Percentiles rank a stretch among this genome's conserved stretches.
These are phyloP conservation scores for Marsdenia floribunda DNA, from an alignment of 257 asterid genomes.

Conservation along the genomic window DNA sequence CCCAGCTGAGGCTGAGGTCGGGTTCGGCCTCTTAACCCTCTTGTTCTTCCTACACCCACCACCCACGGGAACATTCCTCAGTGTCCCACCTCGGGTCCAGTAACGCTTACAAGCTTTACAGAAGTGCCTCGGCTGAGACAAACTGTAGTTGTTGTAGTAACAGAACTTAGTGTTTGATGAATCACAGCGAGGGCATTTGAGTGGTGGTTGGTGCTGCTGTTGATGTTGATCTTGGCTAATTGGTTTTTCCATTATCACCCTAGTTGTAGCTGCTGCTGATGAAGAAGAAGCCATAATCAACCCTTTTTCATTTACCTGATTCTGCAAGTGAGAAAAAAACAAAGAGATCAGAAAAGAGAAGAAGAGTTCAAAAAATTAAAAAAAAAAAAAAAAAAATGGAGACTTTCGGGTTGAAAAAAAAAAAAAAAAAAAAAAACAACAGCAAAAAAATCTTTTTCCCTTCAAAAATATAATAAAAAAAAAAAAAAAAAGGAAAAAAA, in stretches of 20 bases:
- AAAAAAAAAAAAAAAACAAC: conserved; percentile 15
- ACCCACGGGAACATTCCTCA: conserved; percentile 49
- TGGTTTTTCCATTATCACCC: conserved; percentile 33
- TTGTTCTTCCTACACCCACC: conserved; percentile 47
- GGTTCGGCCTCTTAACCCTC: conserved; percentile 25
- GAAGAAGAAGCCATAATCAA: conserved; percentile 29
- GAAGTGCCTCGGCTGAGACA: conserved; percentile 48
- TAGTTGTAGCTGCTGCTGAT: not conserved
- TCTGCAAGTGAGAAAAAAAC: conserved; percentile 20
- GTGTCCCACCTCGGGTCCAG: conserved; percentile 53
- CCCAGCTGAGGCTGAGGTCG: not conserved
- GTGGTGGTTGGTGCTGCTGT: conserved; percentile 33
- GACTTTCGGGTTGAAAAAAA: no score
- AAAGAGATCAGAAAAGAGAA: not conserved
- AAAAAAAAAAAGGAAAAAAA: conserved; percentile 63
- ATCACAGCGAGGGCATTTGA: conserved; percentile 49
- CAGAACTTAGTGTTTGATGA: conserved; percentile 45
- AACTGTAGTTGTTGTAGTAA: conserved; percentile 45
- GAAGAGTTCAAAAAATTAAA: not conserved
- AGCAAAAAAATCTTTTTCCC: conserved; percentile 48
- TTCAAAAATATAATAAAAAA: conserved; percentile 84
- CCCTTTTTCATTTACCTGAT: conserved; percentile 40
- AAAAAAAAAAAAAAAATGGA: not conserved
- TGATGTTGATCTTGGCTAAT: conserved; percentile 32
- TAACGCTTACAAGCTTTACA: conserved; percentile 50